Conservation (phyloP, 2,329 filamentous ascomycete genomes). For the Ophiostoma quercus region DNA sequence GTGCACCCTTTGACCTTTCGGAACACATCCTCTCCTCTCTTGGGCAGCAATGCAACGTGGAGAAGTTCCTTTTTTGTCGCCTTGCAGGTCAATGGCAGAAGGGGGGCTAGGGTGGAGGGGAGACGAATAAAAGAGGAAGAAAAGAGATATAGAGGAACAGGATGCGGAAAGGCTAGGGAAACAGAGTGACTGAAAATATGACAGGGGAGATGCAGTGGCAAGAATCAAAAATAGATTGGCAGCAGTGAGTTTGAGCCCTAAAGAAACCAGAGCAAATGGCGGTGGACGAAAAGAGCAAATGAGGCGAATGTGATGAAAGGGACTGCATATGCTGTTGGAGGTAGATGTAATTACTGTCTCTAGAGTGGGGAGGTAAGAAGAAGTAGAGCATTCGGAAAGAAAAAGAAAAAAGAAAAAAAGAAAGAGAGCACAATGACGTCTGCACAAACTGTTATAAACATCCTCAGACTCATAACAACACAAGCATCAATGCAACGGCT, state of each 20-base stretch:
- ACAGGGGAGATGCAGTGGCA: background rate
- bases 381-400: background rate
- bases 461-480: background rate
- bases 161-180: background rate
- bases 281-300: background rate
- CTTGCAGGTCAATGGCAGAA: background rate
- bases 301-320: background rate
- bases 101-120: background rate
- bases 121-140: background rate
- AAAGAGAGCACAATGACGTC: slow-evolving; percentile 11
- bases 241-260: background rate
- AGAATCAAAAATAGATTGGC: background rate
- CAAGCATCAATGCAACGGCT: background rate
- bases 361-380: background rate
- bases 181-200: background rate
- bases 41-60: slow-evolving; percentile 12
- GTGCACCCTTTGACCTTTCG: background rate
- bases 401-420: slow-evolving; percentile 8
- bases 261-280: background rate
- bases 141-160: background rate
- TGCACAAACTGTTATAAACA: background rate
- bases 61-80: background rate
- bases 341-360: background rate
- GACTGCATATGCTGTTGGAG: background rate
- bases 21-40: background rate